A percentile compares a stretch with the other conserved stretches of the same genome.
phyloP scores from a whole-genome alignment of 371 early-diverging fungal genomes.

The Astathelohania contejeani region DNA sequence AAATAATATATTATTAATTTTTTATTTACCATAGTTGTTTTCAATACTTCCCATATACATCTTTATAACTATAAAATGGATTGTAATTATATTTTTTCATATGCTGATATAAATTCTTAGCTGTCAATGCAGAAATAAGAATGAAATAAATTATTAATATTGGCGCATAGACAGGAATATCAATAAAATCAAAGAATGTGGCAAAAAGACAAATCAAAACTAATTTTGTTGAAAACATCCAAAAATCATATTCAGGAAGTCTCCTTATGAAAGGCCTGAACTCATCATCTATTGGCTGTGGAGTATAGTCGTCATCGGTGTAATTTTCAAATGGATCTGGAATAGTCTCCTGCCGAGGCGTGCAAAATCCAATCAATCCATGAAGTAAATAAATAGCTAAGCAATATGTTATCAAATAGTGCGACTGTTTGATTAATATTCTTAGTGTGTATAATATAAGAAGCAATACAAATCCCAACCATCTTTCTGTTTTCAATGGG shows the following conservation, averaged over 20 bases:
- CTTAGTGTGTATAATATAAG: conserved; percentile 35
- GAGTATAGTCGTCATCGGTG: conserved; percentile 33
- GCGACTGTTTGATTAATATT: conserved; percentile 23
- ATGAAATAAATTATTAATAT: conserved; percentile 67
- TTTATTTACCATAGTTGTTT: conserved; percentile 5
- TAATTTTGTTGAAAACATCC: conserved; percentile 55
- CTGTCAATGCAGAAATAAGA: conserved; percentile 73
- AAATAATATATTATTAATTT: no score
- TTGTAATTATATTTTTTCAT: conserved; percentile 93
- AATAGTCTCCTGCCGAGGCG: conserved; percentile 47
- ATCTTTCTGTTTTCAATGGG: conserved; percentile 29
- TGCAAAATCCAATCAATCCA: conserved; percentile 48
- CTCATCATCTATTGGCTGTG: conserved; percentile 62
- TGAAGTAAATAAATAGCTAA: conserved; percentile 50
- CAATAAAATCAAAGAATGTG: conserved; percentile 56
- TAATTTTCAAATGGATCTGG: conserved; percentile 51
- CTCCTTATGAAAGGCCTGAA: conserved; percentile 88
- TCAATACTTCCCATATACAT: conserved; percentile 54
- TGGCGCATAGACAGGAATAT: conserved; percentile 89
- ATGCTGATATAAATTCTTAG: conserved; percentile 79
- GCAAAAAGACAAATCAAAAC: conserved; percentile 20
- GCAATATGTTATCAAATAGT: conserved; percentile 47
- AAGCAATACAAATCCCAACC: conserved; percentile 24
- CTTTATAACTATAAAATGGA: conserved; percentile 84
- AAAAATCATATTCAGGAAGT: conserved; percentile 97